Conservation (phyloP, 345 rosid species). For the Zanthoxylum bungeanum region DNA sequence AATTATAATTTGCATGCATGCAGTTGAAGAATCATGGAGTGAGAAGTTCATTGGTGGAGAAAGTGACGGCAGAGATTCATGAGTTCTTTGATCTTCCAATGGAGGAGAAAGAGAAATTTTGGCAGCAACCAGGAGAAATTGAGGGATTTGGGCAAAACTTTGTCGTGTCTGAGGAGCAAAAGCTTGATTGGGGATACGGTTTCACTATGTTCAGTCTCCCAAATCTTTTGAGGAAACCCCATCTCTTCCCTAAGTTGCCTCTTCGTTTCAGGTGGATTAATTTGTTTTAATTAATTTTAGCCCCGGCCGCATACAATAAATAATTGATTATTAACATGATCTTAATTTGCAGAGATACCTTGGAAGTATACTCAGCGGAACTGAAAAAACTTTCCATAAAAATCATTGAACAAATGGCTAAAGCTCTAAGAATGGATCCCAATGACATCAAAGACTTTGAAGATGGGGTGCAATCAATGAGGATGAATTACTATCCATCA, state of each 20-base stretch:
- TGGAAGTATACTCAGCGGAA: not conserved
- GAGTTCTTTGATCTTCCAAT: not conserved
- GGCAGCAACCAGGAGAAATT: not conserved
- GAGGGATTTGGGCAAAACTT: not conserved
- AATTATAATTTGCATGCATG: not conserved
- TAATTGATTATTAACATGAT: no score
- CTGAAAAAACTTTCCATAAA: not conserved
- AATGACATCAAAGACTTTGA: not conserved
- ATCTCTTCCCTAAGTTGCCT: not conserved
- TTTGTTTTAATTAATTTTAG: no score
- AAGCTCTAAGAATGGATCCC: not conserved
- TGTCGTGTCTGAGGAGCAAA: not conserved
- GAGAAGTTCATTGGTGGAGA: not conserved
- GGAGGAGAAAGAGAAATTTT: not conserved
- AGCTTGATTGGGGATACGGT: not conserved
- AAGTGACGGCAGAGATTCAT: not conserved
- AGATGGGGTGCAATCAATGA: not conserved
- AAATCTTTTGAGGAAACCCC: not conserved
- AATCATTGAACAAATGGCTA: not conserved
- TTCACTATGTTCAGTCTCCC: not conserved
- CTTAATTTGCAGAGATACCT: not conserved
- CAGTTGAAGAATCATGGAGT: not conserved
- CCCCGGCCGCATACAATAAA: not conserved
- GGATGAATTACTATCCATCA: not conserved
- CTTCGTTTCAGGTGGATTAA: not conserved